Percentiles rank a stretch among this genome's conserved stretches.
These are phyloP conservation scores for Eremomyces bilateralis DNA, from an alignment of 495 filamentous ascomycete genomes.

Conservation along the genomic window DNA sequence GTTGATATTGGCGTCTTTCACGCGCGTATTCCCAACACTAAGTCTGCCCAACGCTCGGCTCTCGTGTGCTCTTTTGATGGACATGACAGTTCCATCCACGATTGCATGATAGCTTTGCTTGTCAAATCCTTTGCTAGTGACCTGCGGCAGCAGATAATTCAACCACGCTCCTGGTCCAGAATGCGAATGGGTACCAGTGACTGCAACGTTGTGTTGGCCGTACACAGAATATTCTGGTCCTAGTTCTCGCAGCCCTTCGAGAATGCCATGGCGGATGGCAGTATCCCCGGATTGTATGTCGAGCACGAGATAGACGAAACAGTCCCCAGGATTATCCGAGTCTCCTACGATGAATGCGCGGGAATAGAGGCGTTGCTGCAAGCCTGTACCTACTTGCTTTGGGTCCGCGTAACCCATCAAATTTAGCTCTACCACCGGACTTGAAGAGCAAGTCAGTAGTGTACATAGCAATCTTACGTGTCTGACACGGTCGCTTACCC, in stretches of 20 bases:
- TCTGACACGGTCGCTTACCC: slow-evolving; percentile 34
- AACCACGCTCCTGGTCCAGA: slow-evolving; percentile 85
- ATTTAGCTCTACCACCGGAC: slow-evolving; percentile 76
- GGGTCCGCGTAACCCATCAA: slow-evolving; percentile 84
- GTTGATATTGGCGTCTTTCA: slow-evolving; percentile 73
- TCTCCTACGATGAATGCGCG: slow-evolving; percentile 78
- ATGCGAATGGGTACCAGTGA: slow-evolving; percentile 88
- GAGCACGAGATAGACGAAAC: slow-evolving; percentile 73
- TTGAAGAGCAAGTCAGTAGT: slow-evolving; percentile 11
- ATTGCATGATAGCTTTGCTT: slow-evolving; percentile 77
- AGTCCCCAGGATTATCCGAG: slow-evolving; percentile 36
- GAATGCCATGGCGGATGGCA: slow-evolving; percentile 65
- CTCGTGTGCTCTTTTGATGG: slow-evolving; percentile 65
- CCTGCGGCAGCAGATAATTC: slow-evolving; percentile 88
- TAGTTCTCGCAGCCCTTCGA: slow-evolving; percentile 43
- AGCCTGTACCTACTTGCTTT: slow-evolving; percentile 66
- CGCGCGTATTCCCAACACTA: slow-evolving; percentile 47
- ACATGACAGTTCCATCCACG: slow-evolving; percentile 64
- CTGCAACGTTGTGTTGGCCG: slow-evolving; percentile 62
- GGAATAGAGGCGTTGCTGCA: slow-evolving; percentile 77
- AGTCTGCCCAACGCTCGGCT: slow-evolving; percentile 50
- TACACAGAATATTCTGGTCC: slow-evolving; percentile 54
- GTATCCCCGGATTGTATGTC: slow-evolving; percentile 86
- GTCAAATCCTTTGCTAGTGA: slow-evolving; percentile 78
- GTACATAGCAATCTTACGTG: background rate